Base-by-base conservation (phyloP, 441 rosid genomes). In the Omphalea diandra region DNA sequence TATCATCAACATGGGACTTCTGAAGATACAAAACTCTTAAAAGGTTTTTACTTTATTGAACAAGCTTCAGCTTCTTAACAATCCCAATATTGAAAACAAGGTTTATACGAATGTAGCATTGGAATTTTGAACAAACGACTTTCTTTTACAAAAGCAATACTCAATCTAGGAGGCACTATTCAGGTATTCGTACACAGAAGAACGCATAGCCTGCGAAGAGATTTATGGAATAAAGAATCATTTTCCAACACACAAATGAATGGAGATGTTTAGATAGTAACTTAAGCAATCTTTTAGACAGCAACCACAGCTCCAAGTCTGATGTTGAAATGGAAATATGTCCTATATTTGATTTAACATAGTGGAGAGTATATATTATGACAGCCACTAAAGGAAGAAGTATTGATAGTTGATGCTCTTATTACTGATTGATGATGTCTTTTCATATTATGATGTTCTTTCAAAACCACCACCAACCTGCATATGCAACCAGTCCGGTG, bases 401-500 rank as follows among this genome's bases (percentile, higher is more conserved):
- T 75, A 67, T 64, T n/a, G 64, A 74, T 63, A 76, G 71, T 62
- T 54, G 36, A 68, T 76, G 79, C 70, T 74, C 80, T 81, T 83
- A 78, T 75, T 75, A 69, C 60, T 65, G 40, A 41, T 52, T 67
- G 49, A 53, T 17, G 43, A 40, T 43, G 65, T 63, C n/a, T 46
- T 71, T 67, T 3, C 33, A 31, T 32, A 60, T 80, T 74, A 89
- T 40, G 83, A 71, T 63, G 87, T 78, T 85, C 91, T 83, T 74
- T 85, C 88, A 55, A 93, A 88, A 65, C 92, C 83, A 62, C 94
- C 75, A 53, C 93, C 89, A 74, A 90, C 71, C 80, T 91, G 94
- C 93, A 88, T 93, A 70, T 87, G 98, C 86, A 93, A 79, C 97
- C 95, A 93, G 68, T 93, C 93, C 0, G 93, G 92, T 53, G 94